These are phyloP conservation scores for Tritrichomonas musculus DNA, from an alignment of 208 protist species.

Conservation along the genomic window DNA sequence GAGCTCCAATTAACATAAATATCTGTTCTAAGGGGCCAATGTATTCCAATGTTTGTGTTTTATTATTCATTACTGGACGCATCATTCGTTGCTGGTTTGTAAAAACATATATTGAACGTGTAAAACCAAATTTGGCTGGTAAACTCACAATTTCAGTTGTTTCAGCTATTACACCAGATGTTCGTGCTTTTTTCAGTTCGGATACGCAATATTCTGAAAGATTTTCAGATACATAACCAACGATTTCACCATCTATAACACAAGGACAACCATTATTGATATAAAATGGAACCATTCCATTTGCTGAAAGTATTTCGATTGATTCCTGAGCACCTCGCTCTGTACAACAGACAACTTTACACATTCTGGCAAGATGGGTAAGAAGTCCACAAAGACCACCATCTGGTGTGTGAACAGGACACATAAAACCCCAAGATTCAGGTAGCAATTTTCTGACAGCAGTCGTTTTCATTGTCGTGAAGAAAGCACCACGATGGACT, in stretches of 20 bases:
- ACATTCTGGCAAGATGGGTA: conserved; percentile 82
- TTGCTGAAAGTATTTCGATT: not conserved
- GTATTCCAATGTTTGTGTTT: not conserved
- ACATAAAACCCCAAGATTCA: conserved; percentile 98
- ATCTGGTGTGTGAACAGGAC: conserved; percentile 99
- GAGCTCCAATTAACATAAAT: conserved; percentile 82
- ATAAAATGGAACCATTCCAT: conserved; percentile 17
- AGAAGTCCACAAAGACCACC: conserved; percentile 97
- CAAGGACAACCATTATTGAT: not conserved
- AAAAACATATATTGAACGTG: not conserved
- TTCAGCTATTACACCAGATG: not conserved
- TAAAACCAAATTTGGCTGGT: not conserved
- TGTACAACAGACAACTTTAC: conserved; percentile 38
- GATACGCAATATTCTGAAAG: not conserved
- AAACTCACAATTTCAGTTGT: not conserved
- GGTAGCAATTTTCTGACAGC: conserved; percentile 93
- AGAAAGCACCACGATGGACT: conserved; percentile 89
- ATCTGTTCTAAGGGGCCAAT: conserved; percentile 52
- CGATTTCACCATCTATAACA: conserved; percentile 25
- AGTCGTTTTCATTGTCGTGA: conserved; percentile 80
- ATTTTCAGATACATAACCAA: not conserved
- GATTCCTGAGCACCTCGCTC: not conserved
- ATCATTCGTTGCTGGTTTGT: not conserved
- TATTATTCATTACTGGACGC: conserved; percentile 8
- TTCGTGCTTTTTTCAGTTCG: not conserved